A percentile compares a stretch with the other conserved stretches of the same genome.
Evolutionary conservation across 306 rosid species (phyloP).

Genomic region (Cicer judaicum): DNA sequence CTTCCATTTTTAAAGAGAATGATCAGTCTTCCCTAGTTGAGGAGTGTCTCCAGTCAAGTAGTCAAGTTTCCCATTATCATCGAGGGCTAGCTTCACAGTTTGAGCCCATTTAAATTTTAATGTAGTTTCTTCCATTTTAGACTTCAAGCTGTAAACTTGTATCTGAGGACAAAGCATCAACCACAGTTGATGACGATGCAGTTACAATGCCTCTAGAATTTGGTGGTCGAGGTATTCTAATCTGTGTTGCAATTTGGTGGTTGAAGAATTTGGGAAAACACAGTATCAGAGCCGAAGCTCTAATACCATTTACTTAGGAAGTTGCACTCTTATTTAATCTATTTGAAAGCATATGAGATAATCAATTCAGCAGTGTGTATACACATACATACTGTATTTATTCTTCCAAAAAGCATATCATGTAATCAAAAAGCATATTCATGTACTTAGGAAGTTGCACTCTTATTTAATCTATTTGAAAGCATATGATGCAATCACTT

Average conservation of each 20-base stretch:
- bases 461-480: not conserved
- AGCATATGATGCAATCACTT: not conserved
- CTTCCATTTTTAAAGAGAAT: not conserved
- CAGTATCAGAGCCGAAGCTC: not conserved
- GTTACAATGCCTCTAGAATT: too few species aligned
- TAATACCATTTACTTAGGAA: not conserved
- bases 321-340: not conserved
- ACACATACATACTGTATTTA: not conserved
- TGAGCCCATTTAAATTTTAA: not conserved
- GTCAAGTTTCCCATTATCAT: not conserved
- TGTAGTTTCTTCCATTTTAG: not conserved
- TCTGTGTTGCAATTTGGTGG: too few species aligned
- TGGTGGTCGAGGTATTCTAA: too few species aligned
- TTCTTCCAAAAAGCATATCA: not conserved
- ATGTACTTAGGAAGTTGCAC: not conserved
- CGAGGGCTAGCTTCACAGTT: not conserved
- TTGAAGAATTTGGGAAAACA: too few species aligned
- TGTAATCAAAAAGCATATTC: not conserved
- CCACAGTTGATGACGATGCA: too few species aligned
- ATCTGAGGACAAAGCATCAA: too few species aligned
- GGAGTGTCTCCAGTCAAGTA: conserved; percentile 4
- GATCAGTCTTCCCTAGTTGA: not conserved
- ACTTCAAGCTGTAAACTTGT: too few species aligned
- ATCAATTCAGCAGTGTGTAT: not conserved
- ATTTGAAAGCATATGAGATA: not conserved